Evolutionary conservation across 2,329 filamentous ascomycete species (phyloP).

Genomic region (Byssochlamys sp.): DNA sequence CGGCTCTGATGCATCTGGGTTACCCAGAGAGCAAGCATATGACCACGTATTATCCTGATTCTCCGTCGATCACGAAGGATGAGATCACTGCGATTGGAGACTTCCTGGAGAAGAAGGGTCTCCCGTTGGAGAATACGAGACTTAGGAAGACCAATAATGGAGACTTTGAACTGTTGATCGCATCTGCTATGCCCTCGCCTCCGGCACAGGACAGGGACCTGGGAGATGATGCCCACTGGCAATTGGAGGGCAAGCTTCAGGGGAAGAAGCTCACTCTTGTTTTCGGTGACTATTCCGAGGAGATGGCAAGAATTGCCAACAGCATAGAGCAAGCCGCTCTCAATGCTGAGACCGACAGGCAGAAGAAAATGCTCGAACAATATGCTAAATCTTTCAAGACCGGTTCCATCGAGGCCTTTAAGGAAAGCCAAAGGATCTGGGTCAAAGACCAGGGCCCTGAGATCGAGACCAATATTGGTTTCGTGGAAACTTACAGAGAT

Average conservation of each 20-base stretch:
- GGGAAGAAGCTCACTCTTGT: constrained; percentile 62
- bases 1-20: constrained; percentile 63
- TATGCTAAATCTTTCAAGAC: constrained; percentile 66
- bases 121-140: constrained; percentile 67
- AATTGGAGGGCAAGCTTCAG: constrained; percentile 50
- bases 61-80: constrained; percentile 60
- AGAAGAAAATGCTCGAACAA: constrained; percentile 62
- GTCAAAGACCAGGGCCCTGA: constrained; percentile 72
- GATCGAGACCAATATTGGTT: constrained; percentile 72
- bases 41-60: constrained; percentile 74
- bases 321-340: constrained; percentile 59
- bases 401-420: constrained; percentile 67
- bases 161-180: constrained; percentile 64
- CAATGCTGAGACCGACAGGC: constrained; percentile 62
- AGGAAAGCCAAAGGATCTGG: constrained; percentile 71
- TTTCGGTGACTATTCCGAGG: constrained; percentile 63
- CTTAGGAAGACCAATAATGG: constrained; percentile 57
- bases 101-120: constrained; percentile 61
- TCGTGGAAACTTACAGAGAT: constrained; percentile 78
- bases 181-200: constrained; percentile 54
- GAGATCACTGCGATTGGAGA: constrained; percentile 65
- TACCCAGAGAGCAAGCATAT: constrained; percentile 66
- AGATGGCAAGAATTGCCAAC: constrained; percentile 59
- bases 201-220: constrained; percentile 58
- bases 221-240: constrained; percentile 54